Base-by-base conservation (phyloP, 805 yeast species). In the Candida methanosorbosa region DNA sequence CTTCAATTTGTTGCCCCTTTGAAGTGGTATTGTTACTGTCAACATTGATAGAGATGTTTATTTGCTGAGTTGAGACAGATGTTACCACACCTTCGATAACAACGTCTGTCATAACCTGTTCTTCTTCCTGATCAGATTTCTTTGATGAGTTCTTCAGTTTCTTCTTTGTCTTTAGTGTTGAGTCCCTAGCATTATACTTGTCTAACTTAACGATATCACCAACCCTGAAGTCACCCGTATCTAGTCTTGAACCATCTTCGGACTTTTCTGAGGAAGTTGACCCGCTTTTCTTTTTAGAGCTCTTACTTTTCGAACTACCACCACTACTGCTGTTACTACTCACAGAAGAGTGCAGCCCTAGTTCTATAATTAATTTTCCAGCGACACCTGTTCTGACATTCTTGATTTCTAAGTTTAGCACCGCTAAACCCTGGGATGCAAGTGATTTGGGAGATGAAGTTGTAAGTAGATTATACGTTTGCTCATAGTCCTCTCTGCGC, bases 201-300 rank as follows among this genome's bases (percentile, higher is more conserved):
- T 78, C 76, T 11, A 84, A 39, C 43, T 66, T 70, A 3, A 86
- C 88, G 28, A 84, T 77, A 56, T 86, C 96, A 12, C 95, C 95
- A 4, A 71, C 69, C 42, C 76, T 68, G 19, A 85, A 52, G 18
- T 72, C 73, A 1, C 83, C 81, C 14, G 58, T 43, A 12, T 61
- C 65, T 6, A 72, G 50, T 17, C 17, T 29, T 3, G 3, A 2
- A 3, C 16, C 16, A 30, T 30, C 33, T 12, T 24, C 28, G n/a
- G n/a, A n/a, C n/a, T n/a, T n/a, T n/a, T n/a, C 14, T 27, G 15
- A 6, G 5, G 27, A 32, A n/a, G 29, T 30, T 25, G 65, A 49
- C 14, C 49, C 56, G n/a, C 48, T 54, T 22, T 49, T 54, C 18
- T 57, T 49, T 24, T 59, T 20, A 9, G 30, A n/a, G 18, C 29